Evolutionary conservation across 805 yeast genomes (phyloP), one percentile per base, ranked within the genome.

Genomic region (Jamesozyma jinghongensis): DNA sequence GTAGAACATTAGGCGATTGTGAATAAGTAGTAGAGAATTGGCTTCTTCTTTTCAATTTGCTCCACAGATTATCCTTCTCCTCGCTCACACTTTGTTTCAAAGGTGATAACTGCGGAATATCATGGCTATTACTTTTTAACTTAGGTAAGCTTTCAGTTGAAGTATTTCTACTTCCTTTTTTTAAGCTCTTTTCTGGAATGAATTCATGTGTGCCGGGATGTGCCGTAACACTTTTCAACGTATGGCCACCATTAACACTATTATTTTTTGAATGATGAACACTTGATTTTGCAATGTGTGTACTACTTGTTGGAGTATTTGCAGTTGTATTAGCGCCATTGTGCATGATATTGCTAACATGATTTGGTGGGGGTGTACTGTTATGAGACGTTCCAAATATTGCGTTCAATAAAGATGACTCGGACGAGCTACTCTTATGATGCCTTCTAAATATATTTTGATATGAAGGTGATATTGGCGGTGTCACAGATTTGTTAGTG

Each of bases 391-490:
- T 33, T 11, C 65, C 65, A 44, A 65, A 67, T 19, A 65, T 43
- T 14, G 63, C 50, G 25, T 62, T 67, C 42, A 68, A 57, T 1
- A 68, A 41, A 0, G 77, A 69, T 1, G 77, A 68, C 41, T 76
- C 81, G 0, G 80, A 73, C 0, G 84, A 77, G 37, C 71, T 73
- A n/a, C 81, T 71, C 42, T 83, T 71, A 36, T 73, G 70, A 50
- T 79, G 85, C 46, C 79, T 72, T 47, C 82, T 67, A 62, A 81
- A 80, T 39, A 81, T 69, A 20, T 73, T 72, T 3, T 60, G 43
- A 34, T 55, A 53, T n/a, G 53, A 44, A 11, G 63, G 63, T 2
- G 66, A 60, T 27, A 40, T 37, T 10, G 59, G 62, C 8, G 58
- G 51, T 6, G 54, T 50, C 4, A 45, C 37, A 2, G 56, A 44